Base-by-base conservation (phyloP, 2,329 filamentous ascomycete species). In the Talaromyces sp. region DNA sequence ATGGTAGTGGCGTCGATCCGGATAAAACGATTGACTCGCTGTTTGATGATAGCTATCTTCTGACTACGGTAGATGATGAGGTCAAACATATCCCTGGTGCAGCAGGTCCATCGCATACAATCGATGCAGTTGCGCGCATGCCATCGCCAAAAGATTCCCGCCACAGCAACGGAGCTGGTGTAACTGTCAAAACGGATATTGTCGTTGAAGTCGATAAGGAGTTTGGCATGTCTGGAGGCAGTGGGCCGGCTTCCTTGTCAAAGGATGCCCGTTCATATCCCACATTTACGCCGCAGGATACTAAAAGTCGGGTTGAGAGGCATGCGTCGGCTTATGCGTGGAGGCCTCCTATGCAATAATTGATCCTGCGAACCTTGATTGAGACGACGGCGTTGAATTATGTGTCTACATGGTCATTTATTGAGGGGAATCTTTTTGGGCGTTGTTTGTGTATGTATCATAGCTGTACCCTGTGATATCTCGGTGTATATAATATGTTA, bases 161-260 rank as follows among this genome's bases (percentile, higher is more conserved):
- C 58, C 60, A 59, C 0, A 65, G 65, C n/a, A 41, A 43, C 39
- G 39, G 35, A 19, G 60, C 35, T 7, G 43, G 50, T 24, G 74
- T 76, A 2, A 73, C 72, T 3, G 68, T 75, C 0, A 71, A 73
- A 39, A 76, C 74, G 2, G 74, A 76, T 68, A 73, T 76, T 60
- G 68, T 72, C 10, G 70, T 76, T 31, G 67, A 74, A 39, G 68
- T 76, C 14, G 71, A 72, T 50, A 41, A 67, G n/a, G 64, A 66
- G 35, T 37, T 39, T 16, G 35, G 31, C 8, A 13, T 39, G 45
- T 49, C 62, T n/a, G 33, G 6, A 16, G 3, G 11, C 0, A 41
- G 43, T 31, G 16, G 37, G 14, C 9, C 49, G 9, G 10, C 31
- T 6, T 49, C 50, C 27, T 24, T 49, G 16, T 24, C 35, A 16